Conservation (phyloP, 495 filamentous ascomycete genomes). For the Elasticomyces elasticus region DNA sequence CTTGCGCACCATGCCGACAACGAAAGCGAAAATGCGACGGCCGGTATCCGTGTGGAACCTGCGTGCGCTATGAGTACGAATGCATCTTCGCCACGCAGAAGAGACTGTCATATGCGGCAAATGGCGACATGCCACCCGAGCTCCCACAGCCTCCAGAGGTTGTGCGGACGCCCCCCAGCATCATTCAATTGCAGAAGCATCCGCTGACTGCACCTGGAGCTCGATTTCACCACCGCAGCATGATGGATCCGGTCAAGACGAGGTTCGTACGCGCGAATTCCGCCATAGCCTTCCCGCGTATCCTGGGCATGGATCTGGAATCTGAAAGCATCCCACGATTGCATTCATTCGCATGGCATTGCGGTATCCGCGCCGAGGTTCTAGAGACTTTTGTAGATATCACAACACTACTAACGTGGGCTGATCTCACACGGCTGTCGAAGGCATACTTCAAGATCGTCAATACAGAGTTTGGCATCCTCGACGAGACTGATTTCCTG, state of each 20-base stretch:
- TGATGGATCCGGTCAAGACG: conserved; percentile 24
- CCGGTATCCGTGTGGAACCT: conserved; percentile 37
- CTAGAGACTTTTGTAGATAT: conserved; percentile 6
- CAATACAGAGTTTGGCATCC: conserved; percentile 40
- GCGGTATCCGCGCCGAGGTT: conserved; percentile 31
- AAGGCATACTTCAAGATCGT: conserved; percentile 40
- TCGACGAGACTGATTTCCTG: conserved; percentile 28
- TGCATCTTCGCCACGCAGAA: conserved; percentile 33
- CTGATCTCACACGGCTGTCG: conserved; percentile 6
- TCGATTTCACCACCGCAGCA: conserved; percentile 25
- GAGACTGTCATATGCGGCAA: conserved; percentile 9
- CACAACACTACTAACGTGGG: conserved; percentile 13
- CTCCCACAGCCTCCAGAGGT: conserved; percentile 1
- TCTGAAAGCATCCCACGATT: conserved; percentile 40
- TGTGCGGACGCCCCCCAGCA: conserved; percentile 1
- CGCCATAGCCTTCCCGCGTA: conserved; percentile 42
- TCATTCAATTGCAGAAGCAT: conserved; percentile 13
- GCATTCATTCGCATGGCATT: conserved; percentile 46
- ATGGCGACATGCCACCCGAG: conserved; percentile 17
- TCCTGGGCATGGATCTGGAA: conserved; percentile 41
- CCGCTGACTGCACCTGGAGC: conserved; percentile 17
- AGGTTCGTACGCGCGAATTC: conserved; percentile 40
- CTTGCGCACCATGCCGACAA: conserved; percentile 41
- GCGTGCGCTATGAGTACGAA: conserved; percentile 38
- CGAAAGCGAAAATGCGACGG: conserved; percentile 37